These are phyloP conservation scores for Lecanicillium sp. DNA, from an alignment of 2,329 filamentous ascomycete genomes.

Conservation along the genomic window DNA sequence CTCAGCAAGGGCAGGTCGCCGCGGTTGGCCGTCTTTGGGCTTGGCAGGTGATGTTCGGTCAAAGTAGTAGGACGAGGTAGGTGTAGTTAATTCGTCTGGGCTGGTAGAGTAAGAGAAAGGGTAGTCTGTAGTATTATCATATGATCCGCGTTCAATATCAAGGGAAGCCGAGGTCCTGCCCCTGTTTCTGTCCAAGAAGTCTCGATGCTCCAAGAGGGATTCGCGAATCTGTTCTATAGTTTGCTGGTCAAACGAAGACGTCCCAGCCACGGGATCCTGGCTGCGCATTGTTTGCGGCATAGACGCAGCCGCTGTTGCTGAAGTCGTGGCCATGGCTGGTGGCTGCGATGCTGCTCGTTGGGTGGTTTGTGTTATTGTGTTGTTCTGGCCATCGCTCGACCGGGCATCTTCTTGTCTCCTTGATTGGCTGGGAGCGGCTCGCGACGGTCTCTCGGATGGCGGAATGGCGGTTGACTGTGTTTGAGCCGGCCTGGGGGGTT, in stretches of 20 bases:
- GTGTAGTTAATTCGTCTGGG: constrained; percentile 18
- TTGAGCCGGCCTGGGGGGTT: background rate
- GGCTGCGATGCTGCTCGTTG: constrained; percentile 13
- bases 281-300: constrained; percentile 11
- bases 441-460: constrained; percentile 1
- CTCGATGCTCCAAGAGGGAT: constrained; percentile 26
- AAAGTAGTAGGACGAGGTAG: constrained; percentile 14
- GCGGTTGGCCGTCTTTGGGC: constrained; percentile 8
- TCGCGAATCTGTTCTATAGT: constrained; percentile 25
- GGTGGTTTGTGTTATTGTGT: constrained; percentile 1
- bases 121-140: constrained; percentile 11
- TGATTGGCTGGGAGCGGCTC: background rate
- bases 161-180: constrained; percentile 24
- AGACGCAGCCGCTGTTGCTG: constrained; percentile 14
- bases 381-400: constrained; percentile 1
- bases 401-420: background rate
- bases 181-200: constrained; percentile 21
- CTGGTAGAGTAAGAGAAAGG: constrained; percentile 13
- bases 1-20: constrained; percentile 17
- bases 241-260: constrained; percentile 23
- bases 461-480: background rate
- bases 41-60: constrained; percentile 10
- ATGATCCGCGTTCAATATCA: constrained; percentile 22
- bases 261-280: constrained; percentile 21
- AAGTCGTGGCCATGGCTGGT: constrained; percentile 20